These are phyloP conservation scores for Ampelomyces quisqualis DNA, from an alignment of 2,329 filamentous ascomycete genomes.

Conservation along the genomic window DNA sequence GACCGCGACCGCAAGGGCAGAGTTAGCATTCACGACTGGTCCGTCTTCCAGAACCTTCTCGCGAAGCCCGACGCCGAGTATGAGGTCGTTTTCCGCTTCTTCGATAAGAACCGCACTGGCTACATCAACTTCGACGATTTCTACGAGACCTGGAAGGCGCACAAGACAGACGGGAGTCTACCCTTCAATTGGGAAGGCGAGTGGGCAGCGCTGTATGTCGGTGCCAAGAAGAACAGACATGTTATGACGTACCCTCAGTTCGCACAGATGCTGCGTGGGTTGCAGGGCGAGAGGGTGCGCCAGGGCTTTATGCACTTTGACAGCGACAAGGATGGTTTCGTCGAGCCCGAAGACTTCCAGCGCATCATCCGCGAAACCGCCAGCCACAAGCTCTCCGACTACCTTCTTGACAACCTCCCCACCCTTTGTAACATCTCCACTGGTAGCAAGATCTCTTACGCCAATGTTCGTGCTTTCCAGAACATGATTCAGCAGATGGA, in stretches of 20 bases:
- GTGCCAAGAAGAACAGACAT: slow-evolving; percentile 82
- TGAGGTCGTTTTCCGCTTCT: slow-evolving; percentile 95
- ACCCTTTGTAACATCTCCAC: slow-evolving; percentile 93
- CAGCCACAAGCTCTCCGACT: slow-evolving; percentile 94
- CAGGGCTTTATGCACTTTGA: slow-evolving; percentile 94
- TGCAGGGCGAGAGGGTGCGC: slow-evolving; percentile 93
- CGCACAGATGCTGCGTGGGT: slow-evolving; percentile 92
- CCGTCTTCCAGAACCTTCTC: slow-evolving; percentile 89
- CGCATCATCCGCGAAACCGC: slow-evolving; percentile 93
- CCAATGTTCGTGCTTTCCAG: slow-evolving; percentile 95
- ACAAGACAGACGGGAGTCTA: slow-evolving; percentile 81
- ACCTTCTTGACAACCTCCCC: slow-evolving; percentile 84
- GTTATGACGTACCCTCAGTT: slow-evolving; percentile 95
- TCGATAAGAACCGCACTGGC: slow-evolving; percentile 82
- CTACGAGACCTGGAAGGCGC: slow-evolving; percentile 78
- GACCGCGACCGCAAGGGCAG: slow-evolving; percentile 74
- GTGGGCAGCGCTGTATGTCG: slow-evolving; percentile 94
- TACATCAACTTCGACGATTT: slow-evolving; percentile 89
- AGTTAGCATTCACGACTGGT: slow-evolving; percentile 83
- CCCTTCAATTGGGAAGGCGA: slow-evolving; percentile 97
- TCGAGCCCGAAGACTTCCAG: slow-evolving; percentile 93
- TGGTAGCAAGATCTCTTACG: slow-evolving; percentile 93
- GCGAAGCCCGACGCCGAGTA: slow-evolving; percentile 96
- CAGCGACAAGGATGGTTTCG: slow-evolving; percentile 88
- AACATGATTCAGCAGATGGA: slow-evolving; percentile 99